Evolutionary conservation across 768 basidiomycete genomes (phyloP), one percentile per base, ranked within the genome.

Genomic region (Astraeus odoratus): DNA sequence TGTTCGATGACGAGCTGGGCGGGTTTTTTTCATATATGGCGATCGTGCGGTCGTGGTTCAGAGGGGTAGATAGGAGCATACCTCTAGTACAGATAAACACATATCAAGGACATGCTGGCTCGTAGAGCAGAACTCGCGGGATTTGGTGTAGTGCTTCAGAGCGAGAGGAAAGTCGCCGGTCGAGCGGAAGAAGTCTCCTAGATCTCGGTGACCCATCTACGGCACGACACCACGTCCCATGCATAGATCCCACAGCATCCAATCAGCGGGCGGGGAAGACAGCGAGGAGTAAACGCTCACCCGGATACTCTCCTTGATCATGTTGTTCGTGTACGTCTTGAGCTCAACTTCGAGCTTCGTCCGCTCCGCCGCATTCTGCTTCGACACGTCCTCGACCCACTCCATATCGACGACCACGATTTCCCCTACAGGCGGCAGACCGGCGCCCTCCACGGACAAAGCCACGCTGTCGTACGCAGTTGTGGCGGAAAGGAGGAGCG

Each of bases 261-360:
- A 16, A n/a, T 18, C 37, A 37, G 24, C 27, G 34, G 13, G 8
- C 8, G n/a, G 8, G 37, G 7, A 38, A 20, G 13, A 10, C 16
- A 5, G 24, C 35, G 29, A 43, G 26, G 23, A 26, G 15, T n/a
- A 47, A 29, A 48, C 24, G 70, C 75, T 59, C 60, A 95, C 92
- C 57, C 95, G 73, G 55, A 96, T 94, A 73, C 89, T 93, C 75
- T 98, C 95, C 67, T 96, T 98, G 73, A 98, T 96, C 83, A 97
- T 85, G 62, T 96, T 98, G 56, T 88, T 93, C 52, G 82, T 76
- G 59, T 97, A 97, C 9, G 86, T 89, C 76, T 92, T 94, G 58
- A 97, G 71, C 62, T 98, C 95, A 5, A 93, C 85, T 68, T 96
- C 94, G 47, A 96, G 69, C 61, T 85, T 89, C n/a, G 75, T 77